A percentile compares a stretch with the other conserved stretches of the same genome.
These are phyloP conservation scores for Phytophthora citricola DNA, from an alignment of 352 stramenopile genomes.

Conservation along the genomic window DNA sequence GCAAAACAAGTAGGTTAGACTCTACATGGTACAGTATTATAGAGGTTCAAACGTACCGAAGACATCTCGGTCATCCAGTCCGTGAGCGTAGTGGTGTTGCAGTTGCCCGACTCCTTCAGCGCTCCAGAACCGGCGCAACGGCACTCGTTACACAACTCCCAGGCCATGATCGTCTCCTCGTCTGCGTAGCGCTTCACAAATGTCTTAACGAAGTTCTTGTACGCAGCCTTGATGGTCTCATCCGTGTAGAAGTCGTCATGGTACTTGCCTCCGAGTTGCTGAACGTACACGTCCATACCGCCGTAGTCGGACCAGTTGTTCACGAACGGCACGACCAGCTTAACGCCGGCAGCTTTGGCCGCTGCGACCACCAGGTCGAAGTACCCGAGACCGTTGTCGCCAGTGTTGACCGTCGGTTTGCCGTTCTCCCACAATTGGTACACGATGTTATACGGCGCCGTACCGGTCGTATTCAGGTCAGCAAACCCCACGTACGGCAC, in stretches of 20 bases:
- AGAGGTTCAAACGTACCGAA: slow-evolving; percentile 10
- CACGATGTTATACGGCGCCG: slow-evolving; percentile 32
- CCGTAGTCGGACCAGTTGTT: slow-evolving; percentile 50
- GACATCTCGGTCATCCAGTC: slow-evolving; percentile 47
- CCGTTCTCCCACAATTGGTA: slow-evolving; percentile 43
- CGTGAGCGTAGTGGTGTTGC: slow-evolving; percentile 31
- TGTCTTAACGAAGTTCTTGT: slow-evolving; percentile 41
- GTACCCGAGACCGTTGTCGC: slow-evolving; percentile 39
- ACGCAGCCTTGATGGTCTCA: slow-evolving; percentile 36
- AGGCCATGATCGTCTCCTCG: slow-evolving; percentile 39
- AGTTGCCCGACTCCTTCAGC: slow-evolving; percentile 32
- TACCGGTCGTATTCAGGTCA: slow-evolving; percentile 23
- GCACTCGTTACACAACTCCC: slow-evolving; percentile 38
- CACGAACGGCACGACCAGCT: slow-evolving; percentile 44
- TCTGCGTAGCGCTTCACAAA: slow-evolving; percentile 31
- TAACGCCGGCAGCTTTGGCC: slow-evolving; percentile 40
- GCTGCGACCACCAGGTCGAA: slow-evolving; percentile 39
- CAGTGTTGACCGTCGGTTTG: slow-evolving; percentile 35
- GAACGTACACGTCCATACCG: slow-evolving; percentile 41
- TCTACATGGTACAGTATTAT: too few species aligned
- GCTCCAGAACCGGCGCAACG: slow-evolving; percentile 36
- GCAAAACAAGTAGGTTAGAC: neutral
- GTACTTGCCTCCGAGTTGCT: slow-evolving; percentile 38
- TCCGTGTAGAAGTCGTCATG: slow-evolving; percentile 47
- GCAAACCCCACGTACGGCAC: slow-evolving; percentile 37